Evolutionary conservation across 495 filamentous ascomycete species (phyloP), one percentile per base, ranked within the genome.

Genomic region (Amphirosellinia nigrospora): DNA sequence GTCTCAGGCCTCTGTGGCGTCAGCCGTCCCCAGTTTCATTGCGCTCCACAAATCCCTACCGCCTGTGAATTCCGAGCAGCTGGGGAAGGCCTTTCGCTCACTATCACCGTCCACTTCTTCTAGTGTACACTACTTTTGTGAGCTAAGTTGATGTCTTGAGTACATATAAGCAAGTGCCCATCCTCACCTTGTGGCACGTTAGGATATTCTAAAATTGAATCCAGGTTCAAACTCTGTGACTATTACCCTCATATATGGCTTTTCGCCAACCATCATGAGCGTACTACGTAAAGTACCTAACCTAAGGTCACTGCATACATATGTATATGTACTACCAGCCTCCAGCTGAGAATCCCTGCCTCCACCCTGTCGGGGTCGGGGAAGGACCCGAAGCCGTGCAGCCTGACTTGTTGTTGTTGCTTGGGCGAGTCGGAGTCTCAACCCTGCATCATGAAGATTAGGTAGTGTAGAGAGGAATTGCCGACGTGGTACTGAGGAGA

Each of bases 341-440:
- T 36, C 32, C 16, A 58, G 32, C 55, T 36, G 55, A 21, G 32
- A 36, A 38, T 28, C 60, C 60, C 39, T 50, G 61, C 39, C 55
- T 28, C 43, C 55, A 61, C 30, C 43, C 21, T n/a, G 34, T 62
- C 66, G 66, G 66, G 66, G 58, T 41, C 38, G 15, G 23, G 66
- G 55, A 69, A 62, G 56, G 21, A 62, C 26, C 66, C 66, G 66
- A 69, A 62, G 58, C 58, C 66, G 53, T 7, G 66, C 45, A 38
- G 56, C 43, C 43, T 28, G 66, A 41, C 34, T 48, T 48, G 21
- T 34, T 26, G 21, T 23, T 13, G 19, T 30, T n/a, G n/a, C n/a
- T n/a, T 19, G 5, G 21, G 66, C 50, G 66, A 61, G 66, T 61
- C 65, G 56, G 52, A 50, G 16, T 19, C 21, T 21, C 30, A 56